phyloP scores from a whole-genome alignment of 192 early-diverging fungal genomes.

The Coemansia sp. region DNA sequence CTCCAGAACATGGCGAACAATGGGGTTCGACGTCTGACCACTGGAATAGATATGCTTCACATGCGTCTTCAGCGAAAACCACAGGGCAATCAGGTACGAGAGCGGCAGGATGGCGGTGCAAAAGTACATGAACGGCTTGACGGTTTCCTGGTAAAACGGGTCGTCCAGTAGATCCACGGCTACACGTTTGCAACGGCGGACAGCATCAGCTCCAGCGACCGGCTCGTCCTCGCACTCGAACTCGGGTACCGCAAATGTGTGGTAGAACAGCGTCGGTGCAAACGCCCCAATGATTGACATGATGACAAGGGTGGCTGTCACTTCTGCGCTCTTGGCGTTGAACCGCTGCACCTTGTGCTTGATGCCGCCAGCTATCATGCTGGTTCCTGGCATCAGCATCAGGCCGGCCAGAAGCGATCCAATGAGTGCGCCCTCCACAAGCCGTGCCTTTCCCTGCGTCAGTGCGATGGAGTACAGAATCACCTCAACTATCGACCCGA shows the following conservation, averaged over 20 bases:
- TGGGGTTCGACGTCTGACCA: conserved; percentile 39
- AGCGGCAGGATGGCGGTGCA: conserved; percentile 76
- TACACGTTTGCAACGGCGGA: conserved; percentile 67
- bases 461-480: conserved; percentile 90
- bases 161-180: conserved; percentile 70
- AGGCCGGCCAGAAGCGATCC: conserved; percentile 89
- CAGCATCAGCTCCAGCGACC: conserved; percentile 20
- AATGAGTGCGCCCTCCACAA: conserved; percentile 91
- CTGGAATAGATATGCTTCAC: conserved; percentile 72
- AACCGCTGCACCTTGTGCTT: conserved; percentile 92
- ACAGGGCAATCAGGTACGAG: conserved; percentile 86
- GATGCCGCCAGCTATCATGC: conserved; percentile 90
- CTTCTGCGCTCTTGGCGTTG: conserved; percentile 92
- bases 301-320: conserved; percentile 94
- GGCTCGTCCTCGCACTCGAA: conserved; percentile 49
- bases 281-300: conserved; percentile 90
- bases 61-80: conserved; percentile 93
- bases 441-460: conserved; percentile 77
- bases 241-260: conserved; percentile 74
- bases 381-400: conserved; percentile 87
- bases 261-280: conserved; percentile 93
- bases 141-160: conserved; percentile 74
- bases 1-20: conserved; percentile 61
- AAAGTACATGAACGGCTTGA: conserved; percentile 83
- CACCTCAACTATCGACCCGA: conserved; percentile 95